Conservation (phyloP, 2,329 filamentous ascomycete genomes). For the Furcasterigmium furcatum region DNA sequence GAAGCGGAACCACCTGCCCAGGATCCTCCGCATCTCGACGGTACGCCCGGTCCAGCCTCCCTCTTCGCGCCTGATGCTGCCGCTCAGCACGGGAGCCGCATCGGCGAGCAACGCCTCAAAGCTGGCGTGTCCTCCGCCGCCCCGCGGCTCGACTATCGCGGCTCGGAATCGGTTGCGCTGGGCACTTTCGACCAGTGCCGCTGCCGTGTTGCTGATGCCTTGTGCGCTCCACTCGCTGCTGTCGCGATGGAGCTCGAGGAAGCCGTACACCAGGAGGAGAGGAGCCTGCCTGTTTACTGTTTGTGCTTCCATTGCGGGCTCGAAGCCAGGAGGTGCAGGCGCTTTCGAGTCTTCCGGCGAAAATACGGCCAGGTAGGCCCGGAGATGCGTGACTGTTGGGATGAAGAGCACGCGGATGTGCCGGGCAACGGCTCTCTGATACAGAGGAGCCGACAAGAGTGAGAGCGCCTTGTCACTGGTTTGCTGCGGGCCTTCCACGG, state of each 20-base stretch:
- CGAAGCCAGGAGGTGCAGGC: conserved; percentile 28
- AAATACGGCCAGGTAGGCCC: conserved; percentile 68
- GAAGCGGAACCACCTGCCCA: conserved; percentile 65
- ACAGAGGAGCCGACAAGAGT: conserved; percentile 62
- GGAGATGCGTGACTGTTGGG: conserved; percentile 72
- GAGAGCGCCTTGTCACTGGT: conserved; percentile 1
- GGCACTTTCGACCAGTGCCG: conserved; percentile 61
- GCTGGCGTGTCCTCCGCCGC: conserved; percentile 19
- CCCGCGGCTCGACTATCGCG: conserved; percentile 43
- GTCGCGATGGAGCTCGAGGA: conserved; percentile 61
- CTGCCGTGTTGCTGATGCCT: conserved; percentile 61
- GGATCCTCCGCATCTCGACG: conserved; percentile 53
- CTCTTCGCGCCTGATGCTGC: conserved; percentile 46
- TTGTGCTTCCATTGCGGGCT: not conserved
- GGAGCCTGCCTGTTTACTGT: conserved; percentile 20
- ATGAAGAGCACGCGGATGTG: conserved; percentile 70
- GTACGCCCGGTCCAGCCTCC: conserved; percentile 55
- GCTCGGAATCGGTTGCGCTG: conserved; percentile 37
- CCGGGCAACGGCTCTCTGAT: conserved; percentile 64
- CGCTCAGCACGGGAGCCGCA: conserved; percentile 60
- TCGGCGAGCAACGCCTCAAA: conserved; percentile 42
- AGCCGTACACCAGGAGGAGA: conserved; percentile 60
- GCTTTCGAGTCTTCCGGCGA: conserved; percentile 31
- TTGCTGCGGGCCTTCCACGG: conserved; percentile 6
- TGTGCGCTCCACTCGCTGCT: conserved; percentile 76